A percentile compares a stretch with the other conserved stretches of the same genome.
Conservation (phyloP, 441 rosid genomes). For the Pelargonium cotyledonis region DNA sequence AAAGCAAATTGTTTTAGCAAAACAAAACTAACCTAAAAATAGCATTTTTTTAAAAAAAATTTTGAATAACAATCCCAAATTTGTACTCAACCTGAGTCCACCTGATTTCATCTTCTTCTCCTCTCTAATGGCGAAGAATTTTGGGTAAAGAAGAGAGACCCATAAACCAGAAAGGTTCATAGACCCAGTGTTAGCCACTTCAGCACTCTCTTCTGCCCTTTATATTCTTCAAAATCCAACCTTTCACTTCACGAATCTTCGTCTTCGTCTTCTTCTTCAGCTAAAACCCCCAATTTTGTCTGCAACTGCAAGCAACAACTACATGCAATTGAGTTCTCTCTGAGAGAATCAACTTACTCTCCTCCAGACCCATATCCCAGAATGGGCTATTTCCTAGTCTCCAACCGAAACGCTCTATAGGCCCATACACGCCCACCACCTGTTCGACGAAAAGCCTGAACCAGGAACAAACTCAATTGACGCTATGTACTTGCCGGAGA, state of each 20-base stretch:
- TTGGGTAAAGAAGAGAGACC: not conserved
- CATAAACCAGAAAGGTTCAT: not conserved
- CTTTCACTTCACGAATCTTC: not conserved
- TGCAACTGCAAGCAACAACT: not conserved
- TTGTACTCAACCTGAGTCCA: no score
- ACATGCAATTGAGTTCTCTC: not conserved
- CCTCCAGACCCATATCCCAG: not conserved
- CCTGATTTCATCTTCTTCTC: not conserved
- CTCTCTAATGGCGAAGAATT: not conserved
- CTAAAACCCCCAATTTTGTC: not conserved
- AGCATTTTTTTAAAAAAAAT: no score
- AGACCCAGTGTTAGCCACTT: not conserved
- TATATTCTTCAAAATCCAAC: not conserved
- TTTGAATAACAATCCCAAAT: no score
- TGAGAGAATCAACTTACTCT: not conserved
- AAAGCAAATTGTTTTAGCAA: no score
- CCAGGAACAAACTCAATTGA: not conserved
- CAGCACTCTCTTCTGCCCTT: not conserved
- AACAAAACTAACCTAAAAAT: no score
- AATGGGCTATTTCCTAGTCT: not conserved
- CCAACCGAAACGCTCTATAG: not conserved
- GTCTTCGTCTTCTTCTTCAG: not conserved
- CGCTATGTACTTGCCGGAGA: constrained; percentile 66
- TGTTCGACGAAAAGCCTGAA: not conserved
- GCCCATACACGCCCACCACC: not conserved